Evolutionary conservation across 768 basidiomycete genomes (phyloP).

Genomic region (Glaciozyma antarctica): DNA sequence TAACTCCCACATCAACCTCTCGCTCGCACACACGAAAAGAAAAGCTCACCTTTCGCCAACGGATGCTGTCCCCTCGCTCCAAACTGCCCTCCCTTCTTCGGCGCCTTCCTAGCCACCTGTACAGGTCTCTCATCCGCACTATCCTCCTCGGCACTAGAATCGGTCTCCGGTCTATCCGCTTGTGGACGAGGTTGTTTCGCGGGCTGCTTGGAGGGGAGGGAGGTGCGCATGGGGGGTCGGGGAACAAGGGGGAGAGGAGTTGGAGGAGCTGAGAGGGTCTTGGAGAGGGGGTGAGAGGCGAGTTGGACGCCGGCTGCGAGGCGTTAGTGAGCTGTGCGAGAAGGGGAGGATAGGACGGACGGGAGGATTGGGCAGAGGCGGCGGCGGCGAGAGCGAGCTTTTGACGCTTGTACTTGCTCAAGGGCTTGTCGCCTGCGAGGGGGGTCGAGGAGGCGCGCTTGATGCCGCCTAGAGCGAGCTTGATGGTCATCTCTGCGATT

Average conservation of each 20-base stretch:
- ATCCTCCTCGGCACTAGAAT: slow-evolving; percentile 9
- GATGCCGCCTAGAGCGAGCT: slow-evolving; percentile 1
- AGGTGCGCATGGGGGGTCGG: background rate
- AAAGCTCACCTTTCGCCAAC: background rate
- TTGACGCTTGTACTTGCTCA: too few relatives aligned
- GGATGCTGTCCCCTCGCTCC: background rate
- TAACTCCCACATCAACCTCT: background rate
- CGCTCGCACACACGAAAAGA: background rate
- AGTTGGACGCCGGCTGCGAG: slow-evolving; percentile 4
- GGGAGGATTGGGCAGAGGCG: background rate
- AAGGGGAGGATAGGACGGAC: background rate
- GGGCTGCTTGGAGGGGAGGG: background rate
- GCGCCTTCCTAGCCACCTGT: background rate
- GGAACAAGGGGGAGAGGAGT: background rate
- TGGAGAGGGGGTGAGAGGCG: slow-evolving; percentile 25
- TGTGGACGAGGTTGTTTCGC: background rate
- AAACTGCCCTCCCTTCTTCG: slow-evolving; percentile 3
- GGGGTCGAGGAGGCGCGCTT: slow-evolving; percentile 5
- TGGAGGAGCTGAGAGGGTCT: slow-evolving; percentile 20
- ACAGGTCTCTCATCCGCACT: background rate
- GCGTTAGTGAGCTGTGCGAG: background rate
- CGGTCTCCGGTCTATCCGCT: slow-evolving; percentile 9
- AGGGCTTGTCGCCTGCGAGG: too few relatives aligned
- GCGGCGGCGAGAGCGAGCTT: too few relatives aligned
- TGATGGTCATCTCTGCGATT: background rate